phyloP scores from a whole-genome alignment of 169 alveolate species.

The Plasmodium malariae region DNA sequence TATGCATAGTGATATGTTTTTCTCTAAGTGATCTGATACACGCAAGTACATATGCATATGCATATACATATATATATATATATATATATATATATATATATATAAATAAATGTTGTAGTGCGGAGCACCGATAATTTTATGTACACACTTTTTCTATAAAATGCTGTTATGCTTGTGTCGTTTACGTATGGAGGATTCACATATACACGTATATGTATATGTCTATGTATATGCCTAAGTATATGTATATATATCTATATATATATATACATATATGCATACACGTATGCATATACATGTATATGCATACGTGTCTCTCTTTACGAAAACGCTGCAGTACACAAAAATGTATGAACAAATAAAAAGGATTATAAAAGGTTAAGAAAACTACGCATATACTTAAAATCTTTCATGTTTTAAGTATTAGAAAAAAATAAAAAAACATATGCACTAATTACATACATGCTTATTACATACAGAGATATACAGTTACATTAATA shows the following conservation, averaged over 20 bases:
- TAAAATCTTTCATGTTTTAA: background rate
- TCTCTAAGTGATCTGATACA: background rate
- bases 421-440: background rate
- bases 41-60: background rate
- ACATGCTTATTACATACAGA: background rate
- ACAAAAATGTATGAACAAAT: conserved; percentile 3
- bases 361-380: background rate
- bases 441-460: background rate
- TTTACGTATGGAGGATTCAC: too few relatives aligned
- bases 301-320: background rate
- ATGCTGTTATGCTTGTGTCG: too few relatives aligned
- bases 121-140: background rate
- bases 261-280: background rate
- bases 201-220: background rate
- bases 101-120: background rate
- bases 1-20: conserved; percentile 41
- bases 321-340: background rate
- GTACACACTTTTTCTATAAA: too few relatives aligned
- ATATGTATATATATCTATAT: background rate
- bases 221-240: background rate
- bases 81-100: too few relatives aligned
- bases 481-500: background rate
- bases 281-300: background rate
- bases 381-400: background rate
- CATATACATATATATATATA: background rate